phyloP scores from a whole-genome alignment of 2,329 filamentous ascomycete species.

The Colletotrichum tofieldiae region DNA sequence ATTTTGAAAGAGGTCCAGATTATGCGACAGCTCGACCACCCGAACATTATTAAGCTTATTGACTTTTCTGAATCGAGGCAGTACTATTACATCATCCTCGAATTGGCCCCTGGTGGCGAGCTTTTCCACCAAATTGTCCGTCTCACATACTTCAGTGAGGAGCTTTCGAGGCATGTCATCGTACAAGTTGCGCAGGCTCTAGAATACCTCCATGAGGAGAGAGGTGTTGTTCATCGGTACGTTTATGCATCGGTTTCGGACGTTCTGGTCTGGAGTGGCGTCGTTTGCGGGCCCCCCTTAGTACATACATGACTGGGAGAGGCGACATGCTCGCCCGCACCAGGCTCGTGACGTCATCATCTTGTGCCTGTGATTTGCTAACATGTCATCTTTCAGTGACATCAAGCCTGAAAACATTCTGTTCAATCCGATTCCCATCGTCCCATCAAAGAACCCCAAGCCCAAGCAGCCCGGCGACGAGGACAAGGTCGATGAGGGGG shows the following conservation, averaged over 20 bases:
- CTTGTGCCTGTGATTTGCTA: slow-evolving; percentile 17
- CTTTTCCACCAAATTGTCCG: slow-evolving; percentile 99
- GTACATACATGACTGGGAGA: neutral
- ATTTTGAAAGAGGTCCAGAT: slow-evolving; percentile 99
- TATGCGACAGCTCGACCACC: slow-evolving; percentile 96
- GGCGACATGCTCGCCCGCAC: neutral
- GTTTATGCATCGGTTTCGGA: slow-evolving; percentile 50
- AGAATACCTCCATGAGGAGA: slow-evolving; percentile 94
- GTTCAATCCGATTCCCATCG: slow-evolving; percentile 87
- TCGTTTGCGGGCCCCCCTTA: neutral
- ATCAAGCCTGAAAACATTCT: slow-evolving; percentile 99
- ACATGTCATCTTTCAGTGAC: slow-evolving; percentile 71
- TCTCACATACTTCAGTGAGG: slow-evolving; percentile 98
- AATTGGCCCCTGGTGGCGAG: slow-evolving; percentile 95
- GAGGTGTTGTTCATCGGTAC: slow-evolving; percentile 96
- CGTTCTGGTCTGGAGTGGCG: too few relatives aligned
- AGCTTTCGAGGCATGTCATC: slow-evolving; percentile 95
- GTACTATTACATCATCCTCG: slow-evolving; percentile 98
- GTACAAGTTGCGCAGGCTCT: slow-evolving; percentile 94
- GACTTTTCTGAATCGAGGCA: slow-evolving; percentile 95
- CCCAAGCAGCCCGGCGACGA: slow-evolving; percentile 91
- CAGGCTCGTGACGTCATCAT: slow-evolving; percentile 50
- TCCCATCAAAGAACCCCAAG: slow-evolving; percentile 85
- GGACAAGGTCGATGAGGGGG: slow-evolving; percentile 96
- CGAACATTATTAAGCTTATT: slow-evolving; percentile 94